Evolutionary conservation across 768 basidiomycete genomes (phyloP).

Genomic region (Lactifluus volemus): DNA sequence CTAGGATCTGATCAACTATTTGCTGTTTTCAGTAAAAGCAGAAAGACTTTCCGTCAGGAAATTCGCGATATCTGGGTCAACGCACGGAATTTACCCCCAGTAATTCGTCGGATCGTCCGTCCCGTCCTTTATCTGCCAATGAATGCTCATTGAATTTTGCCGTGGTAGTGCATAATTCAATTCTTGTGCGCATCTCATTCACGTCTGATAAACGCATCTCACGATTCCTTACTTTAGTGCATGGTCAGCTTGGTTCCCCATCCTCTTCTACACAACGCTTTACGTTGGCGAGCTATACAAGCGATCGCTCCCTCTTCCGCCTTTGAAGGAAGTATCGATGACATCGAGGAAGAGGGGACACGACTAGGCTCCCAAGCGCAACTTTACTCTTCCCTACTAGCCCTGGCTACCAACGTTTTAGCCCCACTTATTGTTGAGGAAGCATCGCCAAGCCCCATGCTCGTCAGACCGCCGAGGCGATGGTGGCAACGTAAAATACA

Average conservation of each 20-base stretch:
- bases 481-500: conserved; percentile 37
- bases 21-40: conserved; percentile 18
- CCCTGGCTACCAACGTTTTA: conserved; percentile 57
- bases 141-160: not conserved
- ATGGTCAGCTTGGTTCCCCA: conserved; percentile 89
- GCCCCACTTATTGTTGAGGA: conserved; percentile 53
- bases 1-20: not conserved
- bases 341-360: conserved; percentile 58
- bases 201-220: not conserved
- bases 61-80: conserved; percentile 65
- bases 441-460: not conserved
- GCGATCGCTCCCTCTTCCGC: conserved; percentile 28
- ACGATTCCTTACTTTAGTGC: conserved; percentile 34
- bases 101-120: conserved; percentile 39
- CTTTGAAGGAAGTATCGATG: conserved; percentile 25
- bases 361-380: conserved; percentile 79
- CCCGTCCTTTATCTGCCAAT: conserved; percentile 6
- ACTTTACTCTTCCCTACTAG: conserved; percentile 65
- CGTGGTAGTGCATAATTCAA: conserved; percentile 59
- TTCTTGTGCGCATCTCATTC: conserved; percentile 46
- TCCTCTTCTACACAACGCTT: conserved; percentile 80
- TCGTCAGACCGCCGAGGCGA: not conserved
- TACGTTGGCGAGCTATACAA: conserved; percentile 88
- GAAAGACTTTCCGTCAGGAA: conserved; percentile 34
- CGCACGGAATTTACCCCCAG: conserved; percentile 39